Evolutionary conservation across 305 asterid species (phyloP).

Genomic region (Solanum hybrid): DNA sequence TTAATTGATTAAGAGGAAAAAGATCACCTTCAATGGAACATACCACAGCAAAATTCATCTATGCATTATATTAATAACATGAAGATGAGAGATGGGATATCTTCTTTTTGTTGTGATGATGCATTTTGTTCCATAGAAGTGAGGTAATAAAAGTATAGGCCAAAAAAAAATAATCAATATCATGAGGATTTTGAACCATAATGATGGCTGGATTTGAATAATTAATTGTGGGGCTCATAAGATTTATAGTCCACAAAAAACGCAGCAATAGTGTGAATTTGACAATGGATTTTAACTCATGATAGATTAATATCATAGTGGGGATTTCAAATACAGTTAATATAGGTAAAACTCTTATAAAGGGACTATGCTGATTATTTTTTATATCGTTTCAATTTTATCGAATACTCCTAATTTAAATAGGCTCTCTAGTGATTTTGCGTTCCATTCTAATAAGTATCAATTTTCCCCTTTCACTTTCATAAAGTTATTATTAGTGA

Average conservation of each 20-base stretch:
- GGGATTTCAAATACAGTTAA: not conserved
- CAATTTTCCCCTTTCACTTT: not conserved
- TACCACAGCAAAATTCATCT: not conserved
- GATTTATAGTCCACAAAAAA: not conserved
- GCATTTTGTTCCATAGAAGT: not conserved
- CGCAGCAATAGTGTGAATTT: not conserved
- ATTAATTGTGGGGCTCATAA: not conserved
- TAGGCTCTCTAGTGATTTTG: not conserved
- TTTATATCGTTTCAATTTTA: not conserved
- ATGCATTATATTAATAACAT: not conserved
- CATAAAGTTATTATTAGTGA: not conserved
- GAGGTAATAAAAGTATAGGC: not conserved
- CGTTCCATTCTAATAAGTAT: not conserved
- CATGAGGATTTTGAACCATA: not conserved
- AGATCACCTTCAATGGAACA: not conserved
- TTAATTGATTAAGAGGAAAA: not conserved
- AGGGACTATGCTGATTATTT: not conserved
- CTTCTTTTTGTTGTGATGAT: not conserved
- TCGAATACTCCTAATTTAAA: not conserved
- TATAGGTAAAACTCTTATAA: not conserved
- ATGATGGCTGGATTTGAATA: not conserved
- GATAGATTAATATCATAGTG: not conserved
- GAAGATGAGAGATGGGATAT: not conserved
- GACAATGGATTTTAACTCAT: not conserved
- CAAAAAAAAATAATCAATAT: not conserved